These are phyloP conservation scores for Talaromyces amestolkiae DNA, from an alignment of 2,329 filamentous ascomycete genomes.

Conservation along the genomic window DNA sequence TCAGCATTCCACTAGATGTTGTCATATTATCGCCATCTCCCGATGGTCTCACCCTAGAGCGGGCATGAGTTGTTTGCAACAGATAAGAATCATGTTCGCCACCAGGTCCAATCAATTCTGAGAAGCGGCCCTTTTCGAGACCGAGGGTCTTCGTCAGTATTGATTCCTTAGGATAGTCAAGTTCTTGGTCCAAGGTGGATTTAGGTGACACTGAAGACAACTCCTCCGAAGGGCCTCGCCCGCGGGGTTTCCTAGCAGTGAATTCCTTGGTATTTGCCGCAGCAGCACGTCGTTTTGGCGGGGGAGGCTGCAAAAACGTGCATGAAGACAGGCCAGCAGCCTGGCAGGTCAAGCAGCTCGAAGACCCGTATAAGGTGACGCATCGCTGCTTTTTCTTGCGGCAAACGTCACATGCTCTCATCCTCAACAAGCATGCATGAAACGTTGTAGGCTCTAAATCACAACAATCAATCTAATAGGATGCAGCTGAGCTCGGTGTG, in stretches of 20 bases:
- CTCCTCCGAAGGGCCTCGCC: not conserved
- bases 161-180: slow-evolving; percentile 16
- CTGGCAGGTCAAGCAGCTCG: slow-evolving; percentile 72
- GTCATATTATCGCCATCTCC: not conserved
- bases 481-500: not conserved
- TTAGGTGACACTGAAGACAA: not conserved
- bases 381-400: slow-evolving; percentile 71
- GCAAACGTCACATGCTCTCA: slow-evolving; percentile 66
- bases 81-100: slow-evolving; percentile 15
- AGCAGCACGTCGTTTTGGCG: slow-evolving; percentile 78
- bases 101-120: slow-evolving; percentile 16
- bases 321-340: slow-evolving; percentile 70
- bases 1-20: not conserved
- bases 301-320: slow-evolving; percentile 73
- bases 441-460: not conserved
- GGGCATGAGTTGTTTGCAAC: not conserved
- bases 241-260: slow-evolving; percentile 57
- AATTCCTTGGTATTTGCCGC: slow-evolving; percentile 87
- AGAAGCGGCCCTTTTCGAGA: slow-evolving; percentile 17
- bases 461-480: not conserved
- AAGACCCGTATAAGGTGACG: slow-evolving; percentile 72
- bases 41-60: not conserved
- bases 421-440: not conserved
- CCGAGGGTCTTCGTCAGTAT: slow-evolving; percentile 16
- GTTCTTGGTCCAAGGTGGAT: not conserved